Evolutionary conservation across 176 grass and related monocot species (phyloP).

Genomic region (Paspalum notatum): DNA sequence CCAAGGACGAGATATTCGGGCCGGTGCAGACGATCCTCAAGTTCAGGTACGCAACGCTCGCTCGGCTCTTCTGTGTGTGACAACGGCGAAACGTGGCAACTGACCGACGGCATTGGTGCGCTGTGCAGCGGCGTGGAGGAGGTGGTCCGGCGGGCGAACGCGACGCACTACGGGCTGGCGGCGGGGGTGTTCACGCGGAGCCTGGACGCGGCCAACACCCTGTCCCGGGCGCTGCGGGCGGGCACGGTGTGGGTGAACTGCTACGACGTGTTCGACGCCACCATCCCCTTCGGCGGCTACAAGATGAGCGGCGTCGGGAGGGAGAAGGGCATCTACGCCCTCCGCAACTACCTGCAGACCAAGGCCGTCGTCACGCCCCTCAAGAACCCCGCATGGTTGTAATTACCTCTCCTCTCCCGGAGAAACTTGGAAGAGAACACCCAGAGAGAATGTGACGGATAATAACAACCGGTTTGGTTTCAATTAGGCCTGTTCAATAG

Average conservation of each 20-base stretch:
- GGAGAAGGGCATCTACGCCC: slow-evolving; percentile 82
- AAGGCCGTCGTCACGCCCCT: slow-evolving; percentile 80
- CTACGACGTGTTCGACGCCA: slow-evolving; percentile 85
- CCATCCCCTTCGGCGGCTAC: slow-evolving; percentile 88
- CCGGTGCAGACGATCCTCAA: slow-evolving; percentile 96
- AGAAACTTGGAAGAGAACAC: too few species aligned
- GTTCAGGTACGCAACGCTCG: slow-evolving; percentile 54
- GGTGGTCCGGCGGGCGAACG: slow-evolving; percentile 74
- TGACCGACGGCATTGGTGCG: neutral
- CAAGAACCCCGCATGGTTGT: slow-evolving; percentile 42
- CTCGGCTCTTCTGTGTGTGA: neutral
- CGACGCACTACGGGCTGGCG: slow-evolving; percentile 61
- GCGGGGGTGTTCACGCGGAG: slow-evolving; percentile 87
- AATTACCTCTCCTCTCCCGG: neutral
- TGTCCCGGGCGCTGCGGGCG: slow-evolving; percentile 64
- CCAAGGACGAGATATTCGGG: slow-evolving; percentile 88
- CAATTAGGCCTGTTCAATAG: too few species aligned
- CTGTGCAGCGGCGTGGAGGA: slow-evolving; percentile 61
- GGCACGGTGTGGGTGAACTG: slow-evolving; percentile 90
- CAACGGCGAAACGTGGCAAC: neutral
- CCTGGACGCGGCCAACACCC: slow-evolving; percentile 75
- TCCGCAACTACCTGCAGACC: slow-evolving; percentile 89
- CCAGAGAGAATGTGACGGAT: slow-evolving; percentile 14
- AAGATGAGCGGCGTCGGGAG: slow-evolving; percentile 91
- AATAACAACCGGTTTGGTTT: neutral